Base-by-base conservation (phyloP, 371 early-diverging fungal species). In the Rhizopus stolonifer region DNA sequence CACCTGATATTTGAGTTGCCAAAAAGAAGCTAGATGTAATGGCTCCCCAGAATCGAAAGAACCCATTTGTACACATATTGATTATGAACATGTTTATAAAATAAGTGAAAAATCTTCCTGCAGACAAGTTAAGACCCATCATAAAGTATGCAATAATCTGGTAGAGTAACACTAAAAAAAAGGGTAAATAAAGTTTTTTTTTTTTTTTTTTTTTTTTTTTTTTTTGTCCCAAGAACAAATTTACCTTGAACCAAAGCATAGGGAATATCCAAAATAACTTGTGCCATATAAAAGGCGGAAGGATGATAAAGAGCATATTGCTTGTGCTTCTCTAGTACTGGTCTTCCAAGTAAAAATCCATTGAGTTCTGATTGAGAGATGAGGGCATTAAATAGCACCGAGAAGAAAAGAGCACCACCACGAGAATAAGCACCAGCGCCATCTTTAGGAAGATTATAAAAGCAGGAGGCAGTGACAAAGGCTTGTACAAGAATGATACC, bases 291-390 rank as follows among this genome's bases (percentile, higher is more conserved):
- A 43, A 77, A 74, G 0, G 86, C 83, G 0, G 82, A 74, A 2
- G 89, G 85, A n/a, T 78, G 80, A 52, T 84, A 87, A 46, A 89
- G 59, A 6, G 85, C 87, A 58, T 70, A 80, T n/a, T 74, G 77
- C 55, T 84, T 85, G 63, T 87, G 87, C 59, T 86, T 89, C 59
- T 84, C 81, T 10, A 87, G 58, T 19, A 85, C 68, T 19, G 77
- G 80, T 10, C 86, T 81, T 26, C 83, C 85, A n/a, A 66, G 69
- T 53, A 83, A 55, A 42, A 72, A 73, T 8, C 66, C 60, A 13
- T 80, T 74, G 8, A 83, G 45, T 52, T 81, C 81, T 2, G 79
- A 52, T 56, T 79, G 76, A 21, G 80, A 60, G 13, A 81, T 69
- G 18, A 86, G 72, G 13, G 80, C 51, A 36, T 76, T 83, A 56